Base-by-base conservation (phyloP, 441 rosid genomes). In the Gossypium schwendimanii region DNA sequence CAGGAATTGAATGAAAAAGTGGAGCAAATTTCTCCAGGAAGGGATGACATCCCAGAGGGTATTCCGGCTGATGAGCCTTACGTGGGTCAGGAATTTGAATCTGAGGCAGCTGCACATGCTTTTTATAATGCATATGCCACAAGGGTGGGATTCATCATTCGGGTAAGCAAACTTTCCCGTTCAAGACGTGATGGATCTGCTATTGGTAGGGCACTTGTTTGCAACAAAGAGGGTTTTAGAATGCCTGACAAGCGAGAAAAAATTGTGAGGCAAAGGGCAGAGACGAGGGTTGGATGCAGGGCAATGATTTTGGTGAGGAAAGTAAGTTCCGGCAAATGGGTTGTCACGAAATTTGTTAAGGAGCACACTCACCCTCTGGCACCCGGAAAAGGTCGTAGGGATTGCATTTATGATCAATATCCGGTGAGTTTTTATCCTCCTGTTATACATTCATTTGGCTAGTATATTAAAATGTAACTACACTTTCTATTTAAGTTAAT, bases 301-400 rank as follows among this genome's bases (percentile, higher is more conserved):
- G 99, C 98, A 28, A 96, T 96, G 99, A 82, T 96, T 71, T 84
- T 93, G 81, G 97, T 93, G 81, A 88, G 98, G 73, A 96, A 91
- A 87, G 90, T 88, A 18, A 83, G 82, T 66, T 87, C 97, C 9
- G 97, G 96, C 33, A 93, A 90, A 81, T 96, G 99, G 99, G 91
- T 87, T 1, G 87, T 96, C 28, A 91, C 97, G 3, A 96, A 91
- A 82, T 90, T 89, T 79, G 94, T 85, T 44, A 96, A 90, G 77
- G 99, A 96, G 80, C 99, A 96, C 72, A 83, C 92, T 67, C 99
- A 96, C 83, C 76, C 87, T 41, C 73, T 96, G 71, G 77, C 90
- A 14, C 98, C 99, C 15, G 98, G 98, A 23, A 91, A 87, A 74
- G 91, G 89, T 69, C 87, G 97, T 60, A 89, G 88, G 41, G 98